Evolutionary conservation across 2,329 filamentous ascomycete genomes (phyloP), one percentile per base, ranked within the genome.

Genomic region (Endothia cerciana): DNA sequence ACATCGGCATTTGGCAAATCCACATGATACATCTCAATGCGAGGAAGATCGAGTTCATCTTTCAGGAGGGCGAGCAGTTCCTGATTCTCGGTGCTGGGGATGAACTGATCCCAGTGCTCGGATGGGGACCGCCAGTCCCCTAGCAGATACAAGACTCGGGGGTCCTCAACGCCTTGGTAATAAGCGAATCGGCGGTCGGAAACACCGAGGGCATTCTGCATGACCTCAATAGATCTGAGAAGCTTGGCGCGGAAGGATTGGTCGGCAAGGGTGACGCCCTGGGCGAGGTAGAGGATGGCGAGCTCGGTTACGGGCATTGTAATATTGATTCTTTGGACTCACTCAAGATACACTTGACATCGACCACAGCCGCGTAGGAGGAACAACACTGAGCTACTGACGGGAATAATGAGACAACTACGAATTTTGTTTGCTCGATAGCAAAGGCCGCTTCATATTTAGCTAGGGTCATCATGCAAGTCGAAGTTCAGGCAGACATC

Each of bases 281-380:
- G 13, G 7, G n/a, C 22, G 38, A 56, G 36, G 49, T n/a, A 49
- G 36, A 56, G 60, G 10, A 56, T 38, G 22, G 47, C 60, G 13
- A 62, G 25, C 38, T 62, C 60, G 15, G 60, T 62, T 25, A 62
- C 60, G 22, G 60, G 25, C 60, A 62, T 62, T 43, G 1, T n/a
- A 13, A 47, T 19, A 15, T n/a, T n/a, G 30, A 6, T 36, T 4
- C 5, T 45, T 2, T 22, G 13, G 30, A 11, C 49, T 55, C 8
- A 4, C 22, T 28, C 13, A 10, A 19, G 36, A 7, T 28, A 17
- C 22, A 17, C 4, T n/a, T 19, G 25, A 30, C 1, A 28, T 19
- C 4, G 17, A 36, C 3, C 11, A 28, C 17, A 22, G 19, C 45
- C 11, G 22, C 13, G 11, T 49, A 22, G 22, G n/a, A 49, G 11